Base-by-base conservation (phyloP, 2,329 filamentous ascomycete species). In the Colletotrichum horii region DNA sequence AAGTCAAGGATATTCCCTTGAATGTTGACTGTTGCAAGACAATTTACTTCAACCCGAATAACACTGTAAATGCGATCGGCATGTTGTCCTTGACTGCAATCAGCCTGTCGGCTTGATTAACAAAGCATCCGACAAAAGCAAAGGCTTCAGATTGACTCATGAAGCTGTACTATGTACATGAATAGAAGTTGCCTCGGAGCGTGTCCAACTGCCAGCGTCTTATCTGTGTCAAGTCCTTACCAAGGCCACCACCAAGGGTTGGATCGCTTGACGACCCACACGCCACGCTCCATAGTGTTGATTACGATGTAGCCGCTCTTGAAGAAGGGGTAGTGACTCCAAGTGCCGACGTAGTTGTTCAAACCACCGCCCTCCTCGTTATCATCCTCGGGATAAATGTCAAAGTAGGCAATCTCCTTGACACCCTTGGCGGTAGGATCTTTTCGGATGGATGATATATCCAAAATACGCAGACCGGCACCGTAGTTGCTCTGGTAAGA, bases 401-500 rank as follows among this genome's bases (percentile, higher is more conserved):
- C 76, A 52, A 77, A 77, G 76, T 76, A 77, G 36, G 76, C 76
- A n/a, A 77, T 66, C 78, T 89, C 86, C 52, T 84, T 83, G 15
- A 90, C 83, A 6, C 81, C 79, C n/a, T 79, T 82, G 26, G 88
- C 88, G 1, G 86, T 86, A 0, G 87, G 86, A 32, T 89, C 85
- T 8, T 78, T 48, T 3, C 82, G 81, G 22, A 86, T 81, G 1
- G 83, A 84, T 19, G 80, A 80, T 3, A 84, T 79, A 19, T 86
- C 84, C 9, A 86, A 79, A 4, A 86, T 81, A 1, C 85, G 83
- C 8, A 90, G 83, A 11, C 88, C 88, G 9, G 86, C 84, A 5
- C 84, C 88, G 75, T 89, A 90, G 81, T 89, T 88, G 58, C 86
- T 83, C 79, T 90, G 88, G 80, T 88, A 89, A 30, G 82, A 81